These are phyloP conservation scores for Hymenoscyphus fraxineus DNA, from an alignment of 2,329 filamentous ascomycete genomes.

Conservation along the genomic window DNA sequence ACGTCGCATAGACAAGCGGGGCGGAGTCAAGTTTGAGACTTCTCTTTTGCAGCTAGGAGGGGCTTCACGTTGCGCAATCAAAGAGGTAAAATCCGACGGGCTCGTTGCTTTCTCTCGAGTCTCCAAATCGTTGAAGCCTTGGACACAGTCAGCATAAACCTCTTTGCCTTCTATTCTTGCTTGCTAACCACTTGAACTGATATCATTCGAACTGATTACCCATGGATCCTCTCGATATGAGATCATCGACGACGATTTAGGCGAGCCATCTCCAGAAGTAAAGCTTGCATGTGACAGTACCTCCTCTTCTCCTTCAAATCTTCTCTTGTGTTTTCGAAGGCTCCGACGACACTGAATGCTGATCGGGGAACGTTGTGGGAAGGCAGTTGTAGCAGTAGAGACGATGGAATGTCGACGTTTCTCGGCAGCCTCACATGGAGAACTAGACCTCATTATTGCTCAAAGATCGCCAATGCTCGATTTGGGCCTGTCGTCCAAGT, in stretches of 20 bases:
- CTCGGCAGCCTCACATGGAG: background rate
- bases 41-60: background rate
- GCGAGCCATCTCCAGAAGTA: background rate
- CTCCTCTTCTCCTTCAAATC: background rate
- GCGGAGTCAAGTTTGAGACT: background rate
- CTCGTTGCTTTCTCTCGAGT: background rate
- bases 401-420: background rate
- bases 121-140: background rate
- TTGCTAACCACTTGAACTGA: background rate
- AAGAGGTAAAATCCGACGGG: background rate
- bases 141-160: background rate
- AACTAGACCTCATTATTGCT: background rate
- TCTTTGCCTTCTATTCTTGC: background rate
- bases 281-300: background rate
- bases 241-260: background rate
- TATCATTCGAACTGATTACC: background rate
- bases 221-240: background rate
- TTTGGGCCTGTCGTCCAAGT: background rate
- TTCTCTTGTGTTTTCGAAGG: background rate
- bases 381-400: background rate
- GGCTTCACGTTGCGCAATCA: background rate
- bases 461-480: background rate
- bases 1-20: background rate
- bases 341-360: background rate
- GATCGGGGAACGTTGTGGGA: background rate